Evolutionary conservation across 352 stramenopile species (phyloP).

Genomic region (Phytophthora fragariae): DNA sequence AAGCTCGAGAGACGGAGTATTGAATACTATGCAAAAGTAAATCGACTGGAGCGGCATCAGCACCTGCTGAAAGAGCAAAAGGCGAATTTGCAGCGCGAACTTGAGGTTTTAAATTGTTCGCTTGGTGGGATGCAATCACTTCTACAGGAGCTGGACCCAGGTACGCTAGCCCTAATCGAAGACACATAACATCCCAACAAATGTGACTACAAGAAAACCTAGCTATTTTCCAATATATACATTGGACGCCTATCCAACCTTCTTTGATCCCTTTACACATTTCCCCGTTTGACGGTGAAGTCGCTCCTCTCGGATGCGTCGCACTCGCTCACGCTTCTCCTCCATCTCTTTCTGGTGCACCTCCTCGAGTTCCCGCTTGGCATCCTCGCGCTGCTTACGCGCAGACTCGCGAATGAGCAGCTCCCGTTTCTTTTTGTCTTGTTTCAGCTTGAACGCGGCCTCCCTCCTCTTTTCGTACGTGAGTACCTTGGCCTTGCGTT

Average conservation of each 20-base stretch:
- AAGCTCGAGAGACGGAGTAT: conserved; percentile 17
- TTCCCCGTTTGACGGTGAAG: conserved; percentile 39
- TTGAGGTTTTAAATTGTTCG: conserved; percentile 40
- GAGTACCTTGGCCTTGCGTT: conserved; percentile 29
- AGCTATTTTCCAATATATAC: conserved; percentile 25
- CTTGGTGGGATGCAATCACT: conserved; percentile 53
- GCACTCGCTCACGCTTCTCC: conserved; percentile 72
- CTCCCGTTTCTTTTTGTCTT: conserved; percentile 75
- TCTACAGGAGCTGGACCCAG: conserved; percentile 50
- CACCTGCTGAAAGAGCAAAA: conserved; percentile 31
- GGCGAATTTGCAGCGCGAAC: conserved; percentile 43
- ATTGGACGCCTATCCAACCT: conserved; percentile 30
- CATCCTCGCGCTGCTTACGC: conserved; percentile 72
- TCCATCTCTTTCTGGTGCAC: conserved; percentile 73
- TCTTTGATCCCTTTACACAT: conserved; percentile 31
- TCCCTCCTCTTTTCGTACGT: conserved; percentile 71
- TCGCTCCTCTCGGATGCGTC: conserved; percentile 64
- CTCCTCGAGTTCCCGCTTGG: conserved; percentile 68
- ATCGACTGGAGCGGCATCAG: conserved; percentile 17
- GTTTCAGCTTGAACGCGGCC: conserved; percentile 68
- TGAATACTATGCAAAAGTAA: conserved; percentile 19
- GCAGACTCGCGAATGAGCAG: conserved; percentile 65
- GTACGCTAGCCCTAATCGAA: conserved; percentile 22
- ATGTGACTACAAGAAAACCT: background rate
- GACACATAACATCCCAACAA: background rate